A percentile compares a stretch with the other conserved stretches of the same genome.
Evolutionary conservation across 2,329 filamentous ascomycete species (phyloP).

Genomic region (Penicillium sp.): DNA sequence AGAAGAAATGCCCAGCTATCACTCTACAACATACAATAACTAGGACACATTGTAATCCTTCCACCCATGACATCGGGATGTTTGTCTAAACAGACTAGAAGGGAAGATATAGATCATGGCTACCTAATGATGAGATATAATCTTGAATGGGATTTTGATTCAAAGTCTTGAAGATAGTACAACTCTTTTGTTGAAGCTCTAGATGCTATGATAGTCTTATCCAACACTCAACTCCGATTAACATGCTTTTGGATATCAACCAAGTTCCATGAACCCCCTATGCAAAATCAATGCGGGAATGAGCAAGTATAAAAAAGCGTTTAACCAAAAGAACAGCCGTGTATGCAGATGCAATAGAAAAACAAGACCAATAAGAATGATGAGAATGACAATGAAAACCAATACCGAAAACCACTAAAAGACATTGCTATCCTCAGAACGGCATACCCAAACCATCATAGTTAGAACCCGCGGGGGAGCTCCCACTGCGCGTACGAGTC

Average conservation of each 20-base stretch:
- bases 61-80: too few species aligned
- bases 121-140: background rate
- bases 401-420: background rate
- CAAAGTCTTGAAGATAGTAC: background rate
- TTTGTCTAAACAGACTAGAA: too few species aligned
- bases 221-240: background rate
- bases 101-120: too few species aligned
- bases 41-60: too few species aligned
- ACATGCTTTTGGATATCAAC: background rate
- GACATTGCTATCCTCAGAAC: background rate
- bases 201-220: background rate
- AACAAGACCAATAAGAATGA: background rate
- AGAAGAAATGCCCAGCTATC: too few species aligned
- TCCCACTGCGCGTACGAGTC: conserved; percentile 31
- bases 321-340: background rate
- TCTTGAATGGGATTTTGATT: background rate
- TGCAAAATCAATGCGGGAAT: background rate
- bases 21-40: too few species aligned
- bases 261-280: background rate
- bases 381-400: background rate
- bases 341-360: background rate
- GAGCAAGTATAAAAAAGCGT: background rate
- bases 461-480: conserved; percentile 30
- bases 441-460: conserved; percentile 24
- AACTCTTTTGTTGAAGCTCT: background rate